Conservation (phyloP, 2,329 filamentous ascomycete genomes). For the Didymella keratinophila region DNA sequence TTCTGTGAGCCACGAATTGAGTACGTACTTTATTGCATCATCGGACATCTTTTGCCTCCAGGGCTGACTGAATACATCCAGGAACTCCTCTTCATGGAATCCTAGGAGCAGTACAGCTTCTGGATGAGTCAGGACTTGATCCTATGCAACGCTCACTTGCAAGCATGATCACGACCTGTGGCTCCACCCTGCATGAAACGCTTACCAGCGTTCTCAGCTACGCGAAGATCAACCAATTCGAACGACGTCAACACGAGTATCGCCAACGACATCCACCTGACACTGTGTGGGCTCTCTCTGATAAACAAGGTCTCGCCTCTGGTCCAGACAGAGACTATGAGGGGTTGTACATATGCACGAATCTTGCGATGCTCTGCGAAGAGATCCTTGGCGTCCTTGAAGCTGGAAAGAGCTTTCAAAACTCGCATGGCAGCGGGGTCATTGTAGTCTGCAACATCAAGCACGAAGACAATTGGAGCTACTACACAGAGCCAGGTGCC, state of each 20-base stretch:
- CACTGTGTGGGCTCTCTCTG: slow-evolving; percentile 17
- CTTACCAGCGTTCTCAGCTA: slow-evolving; percentile 35
- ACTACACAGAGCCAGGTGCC: slow-evolving; percentile 21
- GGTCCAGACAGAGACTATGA: slow-evolving; percentile 24
- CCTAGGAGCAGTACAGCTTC: slow-evolving; percentile 56
- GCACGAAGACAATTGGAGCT: slow-evolving; percentile 16
- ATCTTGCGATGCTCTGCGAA: slow-evolving; percentile 16
- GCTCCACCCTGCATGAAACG: slow-evolving; percentile 57
- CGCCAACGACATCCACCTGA: slow-evolving; percentile 19
- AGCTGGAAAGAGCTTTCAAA: slow-evolving; percentile 7
- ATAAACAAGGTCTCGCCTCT: slow-evolving; percentile 10
- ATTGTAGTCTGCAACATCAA: slow-evolving; percentile 9
- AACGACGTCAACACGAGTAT: slow-evolving; percentile 49
- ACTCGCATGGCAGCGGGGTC: not conserved
- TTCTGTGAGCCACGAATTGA: slow-evolving; percentile 27
- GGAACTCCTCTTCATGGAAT: slow-evolving; percentile 46
- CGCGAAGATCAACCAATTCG: slow-evolving; percentile 28
- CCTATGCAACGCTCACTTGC: slow-evolving; percentile 53
- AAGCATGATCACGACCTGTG: slow-evolving; percentile 57
- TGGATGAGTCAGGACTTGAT: slow-evolving; percentile 53
- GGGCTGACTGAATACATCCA: not conserved
- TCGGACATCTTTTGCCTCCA: too few species aligned
- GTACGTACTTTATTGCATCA: slow-evolving; percentile 4
- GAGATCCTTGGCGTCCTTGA: slow-evolving; percentile 13
- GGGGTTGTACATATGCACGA: slow-evolving; percentile 23